Evolutionary conservation across 208 protist species (phyloP), one percentile per base, ranked within the genome.

Genomic region (Leishmania lainsoni): DNA sequence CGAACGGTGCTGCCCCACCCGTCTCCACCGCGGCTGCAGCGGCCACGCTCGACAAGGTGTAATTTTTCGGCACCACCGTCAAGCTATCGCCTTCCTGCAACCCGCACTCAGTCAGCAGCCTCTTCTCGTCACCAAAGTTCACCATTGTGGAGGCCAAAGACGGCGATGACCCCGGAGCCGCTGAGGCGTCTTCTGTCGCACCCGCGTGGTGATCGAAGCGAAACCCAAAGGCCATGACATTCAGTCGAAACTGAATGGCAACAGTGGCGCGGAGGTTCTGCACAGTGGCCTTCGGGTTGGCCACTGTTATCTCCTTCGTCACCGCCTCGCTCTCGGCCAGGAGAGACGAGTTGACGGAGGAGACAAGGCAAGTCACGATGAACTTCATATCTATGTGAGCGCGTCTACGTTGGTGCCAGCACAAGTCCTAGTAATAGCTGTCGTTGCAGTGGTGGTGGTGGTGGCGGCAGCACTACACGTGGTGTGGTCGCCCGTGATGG

Each of bases 271-370:
- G 91, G 59, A 97, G 65, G 68, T 90, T 96, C 39, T 87, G 87
- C 51, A 97, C 74, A 16, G 89, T 95, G 10, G 94, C 94, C 2
- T 81, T 84, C 16, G 94, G 91, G 76, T 97, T 95, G 26, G 85
- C 80, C 69, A 97, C 90, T 20, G 89, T 81, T 6, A 97, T 78
- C 76, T 96, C 92, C 85, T 95, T 92, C 66, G 81, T 93, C n/a
- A 78, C 71, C 22, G 78, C 83, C 74, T 83, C 83, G 26, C 76
- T 75, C 35, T 90, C 83, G 20, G 75, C n/a, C 32, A 93, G 78
- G 54, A 80, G 74, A 26, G 78, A 80, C 49, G 86, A 84, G 76
- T 88, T 89, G 29, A 87, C 85, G 49, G 83, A 90, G 56, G 80
- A 84, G 32, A 93, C 87, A 29, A 87, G 80, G 74, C 86, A 93